Evolutionary conservation across 495 filamentous ascomycete genomes (phyloP).

Genomic region (Daldinia bambusicola): DNA sequence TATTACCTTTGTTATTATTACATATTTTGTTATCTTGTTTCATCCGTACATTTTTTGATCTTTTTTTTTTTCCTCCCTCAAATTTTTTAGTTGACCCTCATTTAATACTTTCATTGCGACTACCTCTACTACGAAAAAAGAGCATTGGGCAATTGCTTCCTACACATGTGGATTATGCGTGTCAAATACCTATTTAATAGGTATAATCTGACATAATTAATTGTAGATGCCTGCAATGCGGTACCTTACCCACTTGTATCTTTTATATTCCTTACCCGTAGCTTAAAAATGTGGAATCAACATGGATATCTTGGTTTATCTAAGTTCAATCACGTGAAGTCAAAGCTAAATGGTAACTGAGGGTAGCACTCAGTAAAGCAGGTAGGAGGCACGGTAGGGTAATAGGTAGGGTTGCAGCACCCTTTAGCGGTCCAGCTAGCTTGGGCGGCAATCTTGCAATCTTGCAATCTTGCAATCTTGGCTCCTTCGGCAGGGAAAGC

Average conservation of each 20-base stretch:
- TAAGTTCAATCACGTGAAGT: constrained; percentile 3
- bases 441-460: constrained; percentile 19
- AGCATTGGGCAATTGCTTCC: constrained; percentile 9
- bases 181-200: too few species aligned
- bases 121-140: constrained; percentile 7
- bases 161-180: neutral
- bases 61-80: neutral
- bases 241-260: neutral
- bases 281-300: constrained; percentile 21
- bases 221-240: neutral
- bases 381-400: neutral
- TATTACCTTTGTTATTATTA: neutral
- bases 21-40: constrained; percentile 1
- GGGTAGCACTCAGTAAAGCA: constrained; percentile 1
- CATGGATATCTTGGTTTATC: constrained; percentile 2
- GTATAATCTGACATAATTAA: neutral
- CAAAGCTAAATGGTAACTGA: constrained; percentile 2
- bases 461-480: constrained; percentile 12
- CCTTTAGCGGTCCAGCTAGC: constrained; percentile 24
- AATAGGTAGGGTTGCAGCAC: neutral
- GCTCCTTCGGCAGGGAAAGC: constrained; percentile 21
- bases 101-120: neutral
- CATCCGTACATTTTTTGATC: neutral
- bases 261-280: constrained; percentile 3
- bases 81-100: neutral